These are phyloP conservation scores for Suillus alpinus DNA, from an alignment of 768 basidiomycete species.

Conservation along the genomic window DNA sequence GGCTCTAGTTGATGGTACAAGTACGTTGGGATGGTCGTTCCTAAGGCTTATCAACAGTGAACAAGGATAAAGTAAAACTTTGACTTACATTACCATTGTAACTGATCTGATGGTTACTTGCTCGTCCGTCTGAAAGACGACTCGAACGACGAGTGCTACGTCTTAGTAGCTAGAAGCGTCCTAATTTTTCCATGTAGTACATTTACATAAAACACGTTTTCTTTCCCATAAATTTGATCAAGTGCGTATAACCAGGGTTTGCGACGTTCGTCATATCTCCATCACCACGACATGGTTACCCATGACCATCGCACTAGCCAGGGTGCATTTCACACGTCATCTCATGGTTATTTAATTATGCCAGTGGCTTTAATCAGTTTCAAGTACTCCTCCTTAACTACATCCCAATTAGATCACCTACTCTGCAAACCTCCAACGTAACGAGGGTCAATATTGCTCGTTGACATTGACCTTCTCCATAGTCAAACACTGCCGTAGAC, in stretches of 20 bases:
- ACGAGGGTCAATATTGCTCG: background rate
- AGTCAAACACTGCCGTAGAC: no score
- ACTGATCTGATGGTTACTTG: background rate
- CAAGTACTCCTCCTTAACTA: no score
- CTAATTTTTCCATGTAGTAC: background rate
- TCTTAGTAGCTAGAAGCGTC: background rate
- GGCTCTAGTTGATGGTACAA: constrained; percentile 26
- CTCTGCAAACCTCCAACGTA: background rate
- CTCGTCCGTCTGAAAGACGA: background rate
- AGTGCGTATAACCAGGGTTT: background rate
- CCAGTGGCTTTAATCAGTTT: background rate
- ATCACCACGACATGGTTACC: constrained; percentile 7
- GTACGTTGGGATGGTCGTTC: constrained; percentile 21
- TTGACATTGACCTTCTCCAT: background rate
- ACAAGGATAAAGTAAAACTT: background rate
- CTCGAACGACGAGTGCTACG: background rate
- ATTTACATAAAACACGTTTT: constrained; percentile 26
- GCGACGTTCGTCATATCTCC: background rate
- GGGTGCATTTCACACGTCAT: background rate
- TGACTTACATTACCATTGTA: constrained; percentile 23
- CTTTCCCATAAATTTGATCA: constrained; percentile 12
- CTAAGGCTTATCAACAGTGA: constrained; percentile 9
- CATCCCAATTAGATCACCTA: no score
- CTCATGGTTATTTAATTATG: background rate
- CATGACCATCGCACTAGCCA: background rate